These are phyloP conservation scores for Brettanomyces sp. DNA, from an alignment of 805 yeast genomes.

Conservation along the genomic window DNA sequence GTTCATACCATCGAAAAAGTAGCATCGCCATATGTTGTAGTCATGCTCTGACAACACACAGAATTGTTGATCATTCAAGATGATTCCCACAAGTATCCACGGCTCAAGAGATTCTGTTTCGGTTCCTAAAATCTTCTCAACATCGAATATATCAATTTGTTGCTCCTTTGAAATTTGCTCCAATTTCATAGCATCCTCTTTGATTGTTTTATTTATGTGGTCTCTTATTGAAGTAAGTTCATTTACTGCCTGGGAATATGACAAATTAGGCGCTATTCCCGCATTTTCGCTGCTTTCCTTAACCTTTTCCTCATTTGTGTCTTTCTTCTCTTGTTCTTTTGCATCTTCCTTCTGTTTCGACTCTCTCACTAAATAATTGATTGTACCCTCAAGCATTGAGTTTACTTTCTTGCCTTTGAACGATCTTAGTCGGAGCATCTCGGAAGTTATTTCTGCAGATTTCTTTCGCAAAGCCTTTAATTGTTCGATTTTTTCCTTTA, in stretches of 20 bases:
- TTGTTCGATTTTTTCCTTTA: slow-evolving; percentile 12
- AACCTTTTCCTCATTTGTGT: slow-evolving; percentile 3
- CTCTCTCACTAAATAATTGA: slow-evolving; percentile 13
- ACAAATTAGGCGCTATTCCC: background rate
- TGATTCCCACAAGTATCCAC: slow-evolving; percentile 29
- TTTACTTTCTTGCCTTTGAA: slow-evolving; percentile 25
- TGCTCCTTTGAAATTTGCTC: slow-evolving; percentile 9
- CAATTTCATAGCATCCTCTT: slow-evolving; percentile 9
- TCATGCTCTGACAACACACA: slow-evolving; percentile 15
- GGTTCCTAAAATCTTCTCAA: slow-evolving; percentile 17
- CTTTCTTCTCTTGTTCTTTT: background rate
- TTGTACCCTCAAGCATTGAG: slow-evolving; percentile 16
- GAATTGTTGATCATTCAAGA: slow-evolving; percentile 24
- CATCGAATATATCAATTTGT: slow-evolving; percentile 17
- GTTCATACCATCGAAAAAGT: slow-evolving; percentile 18
- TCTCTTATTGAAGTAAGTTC: slow-evolving; percentile 13
- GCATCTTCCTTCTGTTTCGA: background rate
- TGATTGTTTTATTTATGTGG: slow-evolving; percentile 5
- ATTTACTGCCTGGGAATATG: slow-evolving; percentile 10
- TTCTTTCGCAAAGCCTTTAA: slow-evolving; percentile 6
- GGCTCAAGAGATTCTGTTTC: slow-evolving; percentile 23
- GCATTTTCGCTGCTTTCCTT: slow-evolving; percentile 3
- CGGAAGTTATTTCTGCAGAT: slow-evolving; percentile 1
- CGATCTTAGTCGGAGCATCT: slow-evolving; percentile 16
- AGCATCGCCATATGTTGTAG: slow-evolving; percentile 21